Evolutionary conservation across 2,329 filamentous ascomycete species (phyloP).

Genomic region (Zasmidium angulare): DNA sequence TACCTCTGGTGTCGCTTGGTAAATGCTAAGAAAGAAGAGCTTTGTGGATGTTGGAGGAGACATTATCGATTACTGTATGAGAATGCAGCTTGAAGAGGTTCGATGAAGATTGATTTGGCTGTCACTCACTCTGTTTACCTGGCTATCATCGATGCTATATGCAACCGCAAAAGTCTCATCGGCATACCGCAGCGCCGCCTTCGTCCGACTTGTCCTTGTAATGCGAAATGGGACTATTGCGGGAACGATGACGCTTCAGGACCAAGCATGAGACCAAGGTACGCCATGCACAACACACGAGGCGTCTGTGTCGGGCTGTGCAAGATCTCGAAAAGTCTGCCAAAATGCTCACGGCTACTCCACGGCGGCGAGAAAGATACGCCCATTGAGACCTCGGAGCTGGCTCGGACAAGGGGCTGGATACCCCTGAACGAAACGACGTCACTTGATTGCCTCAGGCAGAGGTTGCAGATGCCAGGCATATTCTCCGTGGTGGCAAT

Average conservation of each 20-base stretch:
- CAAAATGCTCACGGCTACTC: background rate
- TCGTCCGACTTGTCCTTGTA: background rate
- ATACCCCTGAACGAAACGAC: background rate
- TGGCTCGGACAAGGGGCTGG: background rate
- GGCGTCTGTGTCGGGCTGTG: background rate
- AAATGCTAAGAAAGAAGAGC: constrained; percentile 17
- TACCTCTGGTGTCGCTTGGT: constrained; percentile 12
- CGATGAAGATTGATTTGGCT: background rate
- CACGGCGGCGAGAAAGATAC: background rate
- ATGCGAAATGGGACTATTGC: background rate
- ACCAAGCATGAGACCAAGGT: background rate
- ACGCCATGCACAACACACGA: background rate
- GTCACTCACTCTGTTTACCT: too few relatives aligned
- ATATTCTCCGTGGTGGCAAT: background rate
- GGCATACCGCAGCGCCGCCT: background rate
- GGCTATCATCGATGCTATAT: background rate
- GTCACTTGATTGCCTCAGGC: background rate
- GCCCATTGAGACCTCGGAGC: background rate
- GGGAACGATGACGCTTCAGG: background rate
- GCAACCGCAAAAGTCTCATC: background rate
- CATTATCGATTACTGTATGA: background rate
- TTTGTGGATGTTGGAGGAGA: constrained; percentile 1
- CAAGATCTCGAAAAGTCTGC: background rate
- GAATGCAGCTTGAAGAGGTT: background rate
- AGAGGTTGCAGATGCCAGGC: background rate